Base-by-base conservation (phyloP, 306 rosid genomes). In the Alnus glutinosa region DNA sequence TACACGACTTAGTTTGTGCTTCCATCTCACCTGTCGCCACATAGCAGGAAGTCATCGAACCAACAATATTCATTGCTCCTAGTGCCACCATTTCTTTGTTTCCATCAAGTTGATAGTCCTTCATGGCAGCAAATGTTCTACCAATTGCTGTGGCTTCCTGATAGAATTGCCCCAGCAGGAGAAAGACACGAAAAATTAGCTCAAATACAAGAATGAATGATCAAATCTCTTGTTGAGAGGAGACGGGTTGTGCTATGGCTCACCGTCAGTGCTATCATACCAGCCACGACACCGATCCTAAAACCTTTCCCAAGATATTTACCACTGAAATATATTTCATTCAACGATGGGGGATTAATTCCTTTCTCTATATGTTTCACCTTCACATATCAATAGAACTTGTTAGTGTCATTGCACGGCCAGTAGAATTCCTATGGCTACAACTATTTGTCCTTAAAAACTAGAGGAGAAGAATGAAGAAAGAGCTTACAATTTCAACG, bases 101-200 rank as follows among this genome's bases (percentile, higher is more conserved):
- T 75, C 98, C 98, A 73, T 95, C 98, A 13, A 95, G 59, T 84
- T 91, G 97, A 81, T 95, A 95, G 79, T 92, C 98, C 86, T 95
- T 95, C 97, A 92, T 90, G 75, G 94, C 55, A 77, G 98, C 98
- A 86, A 92, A 92, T 79, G 98, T 95, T 91, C 98, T 91, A 83
- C 98, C 98, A 81, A 95, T 95, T 61, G 98, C 98, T 74, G 83
- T 47, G 46, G 98, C 98, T 89, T 95, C 98, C 98, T 95, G 85
- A 76, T 46, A 85, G 78, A 55, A 74, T 74, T 48, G 23, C 14
- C 47, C 67, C 72, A 6, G 23, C 58, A 62, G 67, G 42, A 51
- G 67, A 36, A 2, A 51, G 7, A 48, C 6, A 34, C 39, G 11
- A 52, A n/a, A n/a, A 49, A 61, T 32, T 47, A 19, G 75, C 76